Evolutionary conservation across 257 asterid genomes (phyloP).

Genomic region (Avicennia marina): DNA sequence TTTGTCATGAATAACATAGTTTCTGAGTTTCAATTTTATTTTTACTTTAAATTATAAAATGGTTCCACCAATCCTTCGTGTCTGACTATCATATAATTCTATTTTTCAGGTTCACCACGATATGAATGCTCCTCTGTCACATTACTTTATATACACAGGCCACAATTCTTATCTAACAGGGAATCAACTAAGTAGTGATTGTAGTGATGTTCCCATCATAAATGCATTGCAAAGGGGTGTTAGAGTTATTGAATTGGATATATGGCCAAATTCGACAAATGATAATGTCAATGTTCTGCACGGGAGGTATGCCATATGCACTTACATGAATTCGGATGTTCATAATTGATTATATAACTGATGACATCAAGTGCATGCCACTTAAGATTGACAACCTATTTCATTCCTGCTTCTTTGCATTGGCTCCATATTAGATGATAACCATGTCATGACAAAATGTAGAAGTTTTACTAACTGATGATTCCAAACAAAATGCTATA

Average conservation of each 20-base stretch:
- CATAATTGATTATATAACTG: too few species aligned
- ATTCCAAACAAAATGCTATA: too few species aligned
- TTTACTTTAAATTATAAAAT: too few species aligned
- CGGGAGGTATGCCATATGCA: constrained; percentile 40
- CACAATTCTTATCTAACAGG: constrained; percentile 68
- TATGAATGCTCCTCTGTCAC: constrained; percentile 59
- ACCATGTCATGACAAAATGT: too few species aligned
- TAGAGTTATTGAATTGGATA: constrained; percentile 60
- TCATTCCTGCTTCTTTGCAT: too few species aligned
- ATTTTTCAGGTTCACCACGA: constrained; percentile 67
- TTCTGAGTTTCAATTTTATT: not conserved
- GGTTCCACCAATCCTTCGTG: too few species aligned
- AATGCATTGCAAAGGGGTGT: constrained; percentile 56
- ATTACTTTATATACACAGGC: constrained; percentile 66
- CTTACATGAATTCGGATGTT: constrained; percentile 6
- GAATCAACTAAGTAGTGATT: constrained; percentile 63
- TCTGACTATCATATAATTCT: not conserved
- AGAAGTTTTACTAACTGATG: too few species aligned
- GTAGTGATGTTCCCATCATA: constrained; percentile 60
- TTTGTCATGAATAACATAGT: not conserved
- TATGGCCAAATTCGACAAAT: constrained; percentile 61
- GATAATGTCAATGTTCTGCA: constrained; percentile 55
- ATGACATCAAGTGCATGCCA: too few species aligned
- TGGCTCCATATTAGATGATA: too few species aligned
- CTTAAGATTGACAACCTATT: too few species aligned